phyloP scores from a whole-genome alignment of 495 filamentous ascomycete species.

The Daldinia concentrica region DNA sequence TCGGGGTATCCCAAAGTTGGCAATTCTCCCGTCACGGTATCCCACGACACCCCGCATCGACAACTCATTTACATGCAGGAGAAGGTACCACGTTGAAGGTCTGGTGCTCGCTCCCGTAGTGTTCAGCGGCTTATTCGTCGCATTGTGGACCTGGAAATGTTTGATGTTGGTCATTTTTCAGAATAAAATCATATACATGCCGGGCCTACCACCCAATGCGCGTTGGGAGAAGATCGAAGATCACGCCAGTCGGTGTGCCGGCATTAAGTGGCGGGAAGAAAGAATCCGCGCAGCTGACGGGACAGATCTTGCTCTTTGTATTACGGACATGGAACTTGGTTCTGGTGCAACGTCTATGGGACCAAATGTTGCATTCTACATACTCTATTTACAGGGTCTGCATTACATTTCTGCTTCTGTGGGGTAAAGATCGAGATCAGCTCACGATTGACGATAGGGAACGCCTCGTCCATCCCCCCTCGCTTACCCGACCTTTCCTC shows the following conservation, averaged over 20 bases:
- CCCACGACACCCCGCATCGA: slow-evolving; percentile 42
- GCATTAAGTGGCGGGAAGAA: slow-evolving; percentile 71
- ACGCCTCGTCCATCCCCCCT: slow-evolving; percentile 74
- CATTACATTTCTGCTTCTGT: slow-evolving; percentile 25
- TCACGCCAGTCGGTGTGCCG: slow-evolving; percentile 65
- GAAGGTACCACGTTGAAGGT: slow-evolving; percentile 59
- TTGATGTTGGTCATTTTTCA: slow-evolving; percentile 82
- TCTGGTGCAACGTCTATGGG: slow-evolving; percentile 20
- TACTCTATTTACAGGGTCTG: slow-evolving; percentile 70
- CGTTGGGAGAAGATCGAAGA: slow-evolving; percentile 67
- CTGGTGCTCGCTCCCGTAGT: slow-evolving; percentile 70
- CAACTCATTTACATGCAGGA: slow-evolving; percentile 31
- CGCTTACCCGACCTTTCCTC: slow-evolving; percentile 74
- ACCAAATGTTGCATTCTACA: slow-evolving; percentile 48
- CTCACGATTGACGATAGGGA: slow-evolving; percentile 57
- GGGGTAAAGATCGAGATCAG: slow-evolving; percentile 24
- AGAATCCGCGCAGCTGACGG: slow-evolving; percentile 65
- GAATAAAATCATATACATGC: slow-evolving; percentile 87
- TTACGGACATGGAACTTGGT: slow-evolving; percentile 40
- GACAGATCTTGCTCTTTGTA: slow-evolving; percentile 55
- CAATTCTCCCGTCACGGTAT: slow-evolving; percentile 34
- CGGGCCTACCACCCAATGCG: slow-evolving; percentile 70
- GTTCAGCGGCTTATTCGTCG: slow-evolving; percentile 71
- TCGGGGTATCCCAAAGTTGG: slow-evolving; percentile 23
- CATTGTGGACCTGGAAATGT: slow-evolving; percentile 82